Evolutionary conservation across 2,329 filamentous ascomycete species (phyloP), one percentile per base, ranked within the genome.

Genomic region (Fonsecaea pedrosoi): DNA sequence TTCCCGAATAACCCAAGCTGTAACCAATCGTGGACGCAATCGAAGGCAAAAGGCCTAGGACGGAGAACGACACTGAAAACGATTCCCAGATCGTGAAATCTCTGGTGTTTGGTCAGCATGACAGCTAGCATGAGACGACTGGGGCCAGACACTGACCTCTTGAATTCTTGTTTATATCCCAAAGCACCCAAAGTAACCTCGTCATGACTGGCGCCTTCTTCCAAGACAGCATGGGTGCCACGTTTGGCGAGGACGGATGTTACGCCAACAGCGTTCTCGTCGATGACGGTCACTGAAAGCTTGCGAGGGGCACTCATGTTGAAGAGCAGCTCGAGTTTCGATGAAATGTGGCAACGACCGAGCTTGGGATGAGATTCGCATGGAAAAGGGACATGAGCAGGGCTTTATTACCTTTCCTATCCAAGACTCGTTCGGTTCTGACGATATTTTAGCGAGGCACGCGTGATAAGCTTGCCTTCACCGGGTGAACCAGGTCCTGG

Each of bases 131-230:
- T 21, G 42, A 8, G 18, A n/a, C 35, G 35, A 7, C 4, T 40
- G 30, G 25, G 25, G 25, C 25, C 25, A 21, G 6, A 38, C 6
- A 38, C 57, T 21, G 25, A 70, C 60, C 68, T 64, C 57, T 75
- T 75, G 69, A 77, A 76, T 64, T 75, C 75, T 56, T 75, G 74
- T 64, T 75, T 75, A 59, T 76, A 77, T 15, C 80, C 80, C 59
- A 82, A 72, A 5, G 80, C 79, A 48, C 75, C 75, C 56, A 82
- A 77, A 40, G 80, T 78, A 61, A 76, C 72, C 64, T 82, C 80
- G 68, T 82, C 81, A 7, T 74, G 73, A 60, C 77, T 75, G 38
- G 70, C 71, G 34, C 65, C 69, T 56, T 73, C 70, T 40, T 72
- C 68, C 15, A 73, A 18, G 32, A 73, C 56, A 12, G 69, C 69